Base-by-base conservation (phyloP, 2,329 filamentous ascomycete species). In the Trichophyton verrucosum region DNA sequence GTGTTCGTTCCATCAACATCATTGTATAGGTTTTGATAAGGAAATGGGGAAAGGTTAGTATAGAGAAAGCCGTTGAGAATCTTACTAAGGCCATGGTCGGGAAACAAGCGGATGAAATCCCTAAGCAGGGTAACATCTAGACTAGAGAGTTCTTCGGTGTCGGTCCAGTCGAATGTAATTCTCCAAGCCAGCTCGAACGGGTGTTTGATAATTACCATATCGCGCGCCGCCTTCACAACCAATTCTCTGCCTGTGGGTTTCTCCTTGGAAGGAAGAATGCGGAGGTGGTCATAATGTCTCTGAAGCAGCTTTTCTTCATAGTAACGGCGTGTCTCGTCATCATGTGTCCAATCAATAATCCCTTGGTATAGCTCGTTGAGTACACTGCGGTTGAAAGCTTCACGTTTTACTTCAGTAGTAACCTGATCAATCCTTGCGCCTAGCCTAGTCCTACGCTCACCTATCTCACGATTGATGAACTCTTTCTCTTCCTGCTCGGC, bases 191-290 rank as follows among this genome's bases (percentile, higher is more conserved):
- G 80, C 64, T 86, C 84, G 74, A 87, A 96, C 0, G 90, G 89
- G 67, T 97, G 91, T 67, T 92, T 91, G 71, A 99, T 94, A 62
- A 96, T 88, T 63, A 99, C 92, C 88, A 99, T 96, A 63, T 92
- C 94, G 64, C 86, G 84, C 0, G 92, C 91, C 59, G 94, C 77
- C 62, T 87, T 86, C 68, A 87, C 75, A 0, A 96, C 86, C 64
- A 87, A 85, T 40, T 84, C 77, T 27, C 88, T 82, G 72, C 95
- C 91, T 17, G 78, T 74, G 0, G 75, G 70, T 73, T 97, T 97
- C 61, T 85, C 77, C 2, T 86, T 84, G 1, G 79, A 63, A 2
- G 86, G 82, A 15, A 89, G 78, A 30, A 88, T 85, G 7, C 87
- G 73, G 0, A 99, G 80, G 3, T 84, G 82, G 61, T 96, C 91